These are phyloP conservation scores for Cucurbita pepo DNA, from an alignment of 306 rosid species.

Conservation along the genomic window DNA sequence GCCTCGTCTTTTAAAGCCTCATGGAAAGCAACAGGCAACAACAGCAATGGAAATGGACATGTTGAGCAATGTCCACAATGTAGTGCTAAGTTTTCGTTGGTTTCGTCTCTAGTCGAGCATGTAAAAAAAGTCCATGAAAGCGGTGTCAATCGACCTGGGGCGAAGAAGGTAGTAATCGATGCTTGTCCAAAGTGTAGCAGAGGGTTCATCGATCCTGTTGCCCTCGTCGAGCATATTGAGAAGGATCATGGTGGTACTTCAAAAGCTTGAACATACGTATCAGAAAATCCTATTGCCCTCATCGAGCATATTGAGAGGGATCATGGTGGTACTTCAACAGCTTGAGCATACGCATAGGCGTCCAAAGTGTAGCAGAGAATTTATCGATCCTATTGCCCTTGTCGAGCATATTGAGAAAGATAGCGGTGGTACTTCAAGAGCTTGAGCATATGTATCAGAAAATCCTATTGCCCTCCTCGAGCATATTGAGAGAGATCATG, in stretches of 20 bases:
- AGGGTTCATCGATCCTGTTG: conserved; percentile 57
- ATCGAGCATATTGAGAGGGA: too few species aligned
- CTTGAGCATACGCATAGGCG: not conserved
- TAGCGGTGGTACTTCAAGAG: too few species aligned
- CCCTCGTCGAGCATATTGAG: conserved; percentile 73
- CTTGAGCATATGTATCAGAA: too few species aligned
- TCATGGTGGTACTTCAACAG: too few species aligned
- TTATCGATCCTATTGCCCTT: too few species aligned
- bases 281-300: not conserved
- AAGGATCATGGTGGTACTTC: conserved; percentile 69
- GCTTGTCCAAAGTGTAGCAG: conserved; percentile 77
- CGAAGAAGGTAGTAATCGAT: conserved; percentile 35
- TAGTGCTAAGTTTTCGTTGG: conserved; percentile 45
- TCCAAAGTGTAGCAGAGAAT: too few species aligned
- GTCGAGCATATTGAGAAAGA: too few species aligned
- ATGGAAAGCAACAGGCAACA: conserved; percentile 28
- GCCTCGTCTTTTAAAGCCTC: conserved; percentile 70
- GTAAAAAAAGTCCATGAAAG: conserved; percentile 53
- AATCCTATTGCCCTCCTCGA: too few species aligned
- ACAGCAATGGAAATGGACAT: conserved; percentile 20
- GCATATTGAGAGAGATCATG: too few species aligned
- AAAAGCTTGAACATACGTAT: conserved; percentile 3
- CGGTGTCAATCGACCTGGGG: conserved; percentile 21
- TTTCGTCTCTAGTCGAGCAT: conserved; percentile 47
- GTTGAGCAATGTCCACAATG: conserved; percentile 65